Evolutionary conservation across 139 green algal species (phyloP), one percentile per base, ranked within the genome.

Genomic region (Astrephomene gubernaculifera): DNA sequence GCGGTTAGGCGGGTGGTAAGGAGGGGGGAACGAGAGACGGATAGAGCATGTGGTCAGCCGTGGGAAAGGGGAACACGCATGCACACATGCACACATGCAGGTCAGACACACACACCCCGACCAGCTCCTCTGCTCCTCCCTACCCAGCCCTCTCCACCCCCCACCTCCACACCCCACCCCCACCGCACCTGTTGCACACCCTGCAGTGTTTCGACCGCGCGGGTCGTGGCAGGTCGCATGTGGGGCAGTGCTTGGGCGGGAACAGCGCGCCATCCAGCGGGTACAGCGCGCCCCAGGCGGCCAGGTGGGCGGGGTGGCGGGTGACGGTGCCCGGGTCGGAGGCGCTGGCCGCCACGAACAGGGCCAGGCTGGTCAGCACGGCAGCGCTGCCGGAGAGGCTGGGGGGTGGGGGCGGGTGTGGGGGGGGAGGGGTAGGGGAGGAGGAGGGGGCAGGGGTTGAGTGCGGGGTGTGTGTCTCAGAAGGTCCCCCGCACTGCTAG

Each of bases 141-240:
- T 17, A 57, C 14, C 14, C 49, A 57, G 49, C 57, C n/a, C 57
- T 70, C 63, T 24, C 14, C 43, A 41, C 43, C 70, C n/a, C 43
- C 29, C 70, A 9, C 70, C 38, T 43, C n/a, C 70, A 21, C 70
- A 43, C 41, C 29, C 70, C 61, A 45, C 29, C 73, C 67, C 35
- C 67, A 61, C 39, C 65, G 10, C 65, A 90, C 89, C 88, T 85
- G 33, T 83, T 71, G 71, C 92, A 96, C 25, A 90, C 71, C 25
- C 64, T 53, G 89, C 95, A 97, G 89, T 97, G 95, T 88, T 97
- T 97, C 54, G 91, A 93, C 43, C 95, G 88, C 2, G 89, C 90
- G 2, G 95, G 95, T 19, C 92, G 79, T 21, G 69, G 25, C 21
- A 93, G 33, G 21, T 39, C 12, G 88, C 95, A 97, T 2, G 92